These are phyloP conservation scores for Sugiyamaella paludigena DNA, from an alignment of 1,139 yeast species.

Conservation along the genomic window DNA sequence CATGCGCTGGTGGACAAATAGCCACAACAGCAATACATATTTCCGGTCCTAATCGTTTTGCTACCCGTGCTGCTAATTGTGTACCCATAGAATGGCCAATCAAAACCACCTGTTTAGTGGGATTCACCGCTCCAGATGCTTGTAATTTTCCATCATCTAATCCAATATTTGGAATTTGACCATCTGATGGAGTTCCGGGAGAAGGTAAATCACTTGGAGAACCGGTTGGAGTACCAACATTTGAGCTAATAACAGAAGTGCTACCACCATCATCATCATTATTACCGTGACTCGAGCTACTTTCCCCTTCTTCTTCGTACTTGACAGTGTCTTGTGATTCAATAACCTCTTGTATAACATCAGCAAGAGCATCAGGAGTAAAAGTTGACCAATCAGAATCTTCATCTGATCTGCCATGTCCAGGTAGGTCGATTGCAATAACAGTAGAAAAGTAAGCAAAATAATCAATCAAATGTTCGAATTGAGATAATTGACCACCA, in stretches of 20 bases:
- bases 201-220: conserved; percentile 3
- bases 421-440: conserved; percentile 67
- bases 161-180: no score
- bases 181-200: background rate
- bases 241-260: background rate
- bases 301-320: conserved; percentile 23
- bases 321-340: background rate
- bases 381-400: conserved; percentile 41
- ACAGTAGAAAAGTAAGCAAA: conserved; percentile 66
- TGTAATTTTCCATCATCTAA: no score
- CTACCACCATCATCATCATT: background rate
- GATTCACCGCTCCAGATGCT: background rate
- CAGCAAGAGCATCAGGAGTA: conserved; percentile 50
- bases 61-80: conserved; percentile 51
- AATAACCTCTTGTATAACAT: conserved; percentile 38
- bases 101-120: conserved; percentile 44
- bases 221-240: background rate
- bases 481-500: conserved; percentile 76
- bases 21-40: conserved; percentile 39
- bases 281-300: background rate
- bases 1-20: conserved; percentile 55
- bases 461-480: conserved; percentile 62
- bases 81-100: conserved; percentile 81
- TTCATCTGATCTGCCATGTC: conserved; percentile 56
- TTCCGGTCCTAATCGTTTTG: conserved; percentile 41